Evolutionary conservation across 2,329 filamentous ascomycete genomes (phyloP), one percentile per base, ranked within the genome.

Genomic region (Macroventuria anomochaeta): DNA sequence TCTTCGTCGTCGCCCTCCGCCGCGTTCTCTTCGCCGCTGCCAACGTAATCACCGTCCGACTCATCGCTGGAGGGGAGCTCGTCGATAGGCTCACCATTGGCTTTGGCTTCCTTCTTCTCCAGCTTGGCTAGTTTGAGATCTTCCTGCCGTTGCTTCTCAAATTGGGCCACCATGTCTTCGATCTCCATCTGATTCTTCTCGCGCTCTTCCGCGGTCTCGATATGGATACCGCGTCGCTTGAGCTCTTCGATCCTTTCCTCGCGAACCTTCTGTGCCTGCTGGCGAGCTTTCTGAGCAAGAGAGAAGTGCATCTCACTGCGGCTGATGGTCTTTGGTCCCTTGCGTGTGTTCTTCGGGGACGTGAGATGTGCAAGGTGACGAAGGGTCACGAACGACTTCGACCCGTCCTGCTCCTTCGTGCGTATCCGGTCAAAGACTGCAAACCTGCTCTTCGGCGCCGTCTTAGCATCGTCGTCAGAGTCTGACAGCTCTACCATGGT

Each of bases 151-250:
- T 93, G 93, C 65, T 88, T 92, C 40, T 93, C 88, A 21, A 97
- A 85, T 29, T 67, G 67, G n/a, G 65, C 69, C 25, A 70, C 70
- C 55, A 97, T 83, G 67, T 97, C 89, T 64, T 97, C 95, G 11
- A 96, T 86, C 54, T 93, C 86, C 52, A 89, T 86, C 73, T 91
- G 85, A 70, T 96, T 89, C 28, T 85, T 85, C 68, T 93, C 89
- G 17, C 90, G 86, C 72, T 99, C 93, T 74, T 97, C 93, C 2
- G 88, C 85, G 0, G 90, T 96, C 72, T 93, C 88, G 15, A 97
- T 81, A 20, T 88, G 79, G 21, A 97, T 83, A 7, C 95, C 95
- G 74, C 89, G 91, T 10, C 88, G 87, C 66, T 85, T 86, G 33
- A 99, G 82, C 62, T 87, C 83, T 50, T 91, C 86, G 17, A 97